Evolutionary conservation across 768 basidiomycete species (phyloP), one percentile per base, ranked within the genome.

Genomic region (Leccinum boreale): DNA sequence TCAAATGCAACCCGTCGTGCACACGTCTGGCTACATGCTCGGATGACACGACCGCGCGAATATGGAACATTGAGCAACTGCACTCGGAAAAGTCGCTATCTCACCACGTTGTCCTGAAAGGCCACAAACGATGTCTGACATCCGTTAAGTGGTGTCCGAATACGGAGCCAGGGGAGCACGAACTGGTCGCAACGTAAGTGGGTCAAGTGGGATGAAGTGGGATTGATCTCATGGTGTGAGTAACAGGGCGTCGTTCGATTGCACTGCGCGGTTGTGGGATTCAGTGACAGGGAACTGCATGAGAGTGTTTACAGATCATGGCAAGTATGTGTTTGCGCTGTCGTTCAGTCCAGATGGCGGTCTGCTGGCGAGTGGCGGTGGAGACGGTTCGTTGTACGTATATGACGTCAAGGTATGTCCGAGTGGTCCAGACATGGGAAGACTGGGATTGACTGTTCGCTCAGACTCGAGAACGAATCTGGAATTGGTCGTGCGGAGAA

Each of bases 191-290:
- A 24, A 90, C 91, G 90, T 90, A 66, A 68, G 84, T 74, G 24
- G 52, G 21, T 31, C 51, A 19, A 50, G n/a, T 36, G 10, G 14
- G n/a, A 48, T n/a, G 51, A 23, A 31, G 19, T 33, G 44, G 33
- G 23, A 19, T 49, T 24, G 39, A 61, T 21, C 62, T 61, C 19
- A 50, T 48, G 24, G 28, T 55, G 49, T 44, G 42, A 19, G 42
- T 29, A 35, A 28, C 62, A 93, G 90, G 8, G 83, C 86, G 10
- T 91, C 91, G 5, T 92, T 92, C 66, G 94, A 96, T 66, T 76
- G 78, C 14, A 90, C 91, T 2, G 83, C 89, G 5, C 84, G 90
- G 44, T 62, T 96, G 29, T 96, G 93, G 93, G 88, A 94, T 70
- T 83, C 86, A 3, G 79, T 81, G 47, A 87, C 87, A 0, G 92